Evolutionary conservation across 2,329 filamentous ascomycete genomes (phyloP).

Genomic region (Graphilbum sp.): DNA sequence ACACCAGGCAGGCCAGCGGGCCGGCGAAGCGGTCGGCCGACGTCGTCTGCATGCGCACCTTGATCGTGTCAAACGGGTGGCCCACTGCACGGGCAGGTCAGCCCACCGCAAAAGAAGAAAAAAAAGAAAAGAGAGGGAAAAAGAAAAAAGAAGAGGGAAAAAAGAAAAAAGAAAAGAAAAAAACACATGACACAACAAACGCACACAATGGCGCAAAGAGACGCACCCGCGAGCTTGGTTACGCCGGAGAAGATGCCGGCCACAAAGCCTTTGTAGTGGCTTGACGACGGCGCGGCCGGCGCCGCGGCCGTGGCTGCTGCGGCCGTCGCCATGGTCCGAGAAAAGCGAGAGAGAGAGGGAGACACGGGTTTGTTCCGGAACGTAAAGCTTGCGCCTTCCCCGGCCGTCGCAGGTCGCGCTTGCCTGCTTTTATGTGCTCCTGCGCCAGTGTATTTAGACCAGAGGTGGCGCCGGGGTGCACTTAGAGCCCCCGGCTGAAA

Average conservation of each 20-base stretch:
- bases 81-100: slow-evolving; percentile 28
- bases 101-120: neutral
- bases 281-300: slow-evolving; percentile 12
- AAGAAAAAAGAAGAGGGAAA: neutral
- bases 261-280: slow-evolving; percentile 88
- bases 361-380: neutral
- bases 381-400: too few species aligned
- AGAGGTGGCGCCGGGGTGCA: slow-evolving; percentile 4
- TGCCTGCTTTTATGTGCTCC: neutral
- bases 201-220: too few species aligned
- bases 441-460: too few species aligned
- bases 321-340: slow-evolving; percentile 2
- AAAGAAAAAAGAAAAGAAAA: neutral
- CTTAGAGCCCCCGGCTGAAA: slow-evolving; percentile 7
- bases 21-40: slow-evolving; percentile 63
- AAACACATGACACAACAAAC: neutral
- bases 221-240: slow-evolving; percentile 67
- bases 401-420: too few species aligned
- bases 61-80: slow-evolving; percentile 85
- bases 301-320: neutral
- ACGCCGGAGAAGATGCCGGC: slow-evolving; percentile 93
- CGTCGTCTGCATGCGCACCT: slow-evolving; percentile 87
- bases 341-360: too few species aligned
- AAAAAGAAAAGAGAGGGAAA: neutral
- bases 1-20: slow-evolving; percentile 67